These are phyloP conservation scores for Beta corolliflora DNA, from an alignment of 179 eudicot genomes.

Conservation along the genomic window DNA sequence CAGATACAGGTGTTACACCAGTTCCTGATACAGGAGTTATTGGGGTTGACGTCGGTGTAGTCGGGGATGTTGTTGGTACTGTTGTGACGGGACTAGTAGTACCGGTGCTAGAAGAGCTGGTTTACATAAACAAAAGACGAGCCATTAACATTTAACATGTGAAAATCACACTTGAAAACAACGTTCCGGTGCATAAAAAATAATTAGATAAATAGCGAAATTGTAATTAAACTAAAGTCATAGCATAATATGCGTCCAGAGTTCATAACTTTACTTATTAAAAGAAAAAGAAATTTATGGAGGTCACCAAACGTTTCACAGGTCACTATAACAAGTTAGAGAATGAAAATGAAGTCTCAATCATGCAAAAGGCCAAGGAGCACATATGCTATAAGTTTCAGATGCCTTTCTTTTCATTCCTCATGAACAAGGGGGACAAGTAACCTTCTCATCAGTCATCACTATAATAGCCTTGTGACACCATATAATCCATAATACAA, in stretches of 20 bases:
- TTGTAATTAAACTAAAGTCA: no score
- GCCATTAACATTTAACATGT: not conserved
- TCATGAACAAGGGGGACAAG: not conserved
- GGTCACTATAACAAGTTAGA: not conserved
- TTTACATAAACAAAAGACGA: not conserved
- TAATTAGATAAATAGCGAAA: not conserved
- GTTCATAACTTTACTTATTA: no score
- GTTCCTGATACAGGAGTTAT: slow-evolving; percentile 21
- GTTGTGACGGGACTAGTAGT: slow-evolving; percentile 32
- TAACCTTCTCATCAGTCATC: not conserved
- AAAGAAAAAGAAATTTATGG: not conserved
- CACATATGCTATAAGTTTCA: not conserved
- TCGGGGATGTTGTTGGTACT: slow-evolving; percentile 37
- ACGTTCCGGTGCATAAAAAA: not conserved
- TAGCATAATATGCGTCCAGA: no score
- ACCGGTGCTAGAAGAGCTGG: slow-evolving; percentile 29
- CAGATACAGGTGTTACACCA: slow-evolving; percentile 22
- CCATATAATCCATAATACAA: slow-evolving; percentile 14
- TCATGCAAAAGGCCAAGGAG: not conserved
- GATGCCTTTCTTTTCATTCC: not conserved
- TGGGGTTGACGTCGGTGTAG: slow-evolving; percentile 29
- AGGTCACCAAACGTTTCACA: not conserved
- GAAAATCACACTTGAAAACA: not conserved
- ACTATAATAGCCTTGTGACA: not conserved
- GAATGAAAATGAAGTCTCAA: not conserved